Percentiles rank a stretch among this genome's conserved stretches.
Evolutionary conservation across 345 rosid species (phyloP).

Genomic region (Aquilaria sinensis): DNA sequence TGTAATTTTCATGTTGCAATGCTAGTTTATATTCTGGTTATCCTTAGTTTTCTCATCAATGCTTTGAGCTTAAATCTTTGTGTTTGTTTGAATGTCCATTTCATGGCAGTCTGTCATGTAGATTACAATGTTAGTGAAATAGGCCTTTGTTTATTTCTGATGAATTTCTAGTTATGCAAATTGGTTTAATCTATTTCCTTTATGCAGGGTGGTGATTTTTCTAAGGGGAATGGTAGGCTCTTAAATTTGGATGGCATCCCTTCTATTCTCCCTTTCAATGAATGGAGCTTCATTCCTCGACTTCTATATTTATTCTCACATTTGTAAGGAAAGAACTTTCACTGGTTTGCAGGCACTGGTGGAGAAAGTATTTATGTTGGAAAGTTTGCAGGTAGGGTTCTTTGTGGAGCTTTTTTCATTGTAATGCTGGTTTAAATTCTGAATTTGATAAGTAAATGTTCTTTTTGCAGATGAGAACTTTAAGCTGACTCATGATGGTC

Average conservation of each 20-base stretch:
- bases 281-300: constrained; percentile 30
- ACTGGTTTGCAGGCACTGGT: constrained; percentile 97
- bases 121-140: neutral
- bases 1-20: no score
- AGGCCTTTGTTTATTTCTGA: constrained; percentile 1
- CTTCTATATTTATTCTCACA: constrained; percentile 41
- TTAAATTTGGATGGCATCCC: constrained; percentile 13
- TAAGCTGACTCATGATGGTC: constrained; percentile 63
- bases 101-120: no score
- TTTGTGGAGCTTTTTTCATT: neutral
- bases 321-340: constrained; percentile 42
- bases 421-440: constrained; percentile 1
- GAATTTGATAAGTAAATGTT: neutral
- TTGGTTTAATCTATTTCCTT: neutral
- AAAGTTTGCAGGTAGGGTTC: constrained; percentile 72
- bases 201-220: constrained; percentile 90
- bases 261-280: constrained; percentile 12
- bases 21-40: no score
- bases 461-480: constrained; percentile 83
- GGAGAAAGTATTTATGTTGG: constrained; percentile 99
- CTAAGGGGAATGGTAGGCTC: constrained; percentile 80
- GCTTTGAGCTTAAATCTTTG: neutral
- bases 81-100: neutral
- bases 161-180: neutral
- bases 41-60: no score